Evolutionary conservation across 2,329 filamentous ascomycete species (phyloP).

Genomic region (Chlorencoelia australis): DNA sequence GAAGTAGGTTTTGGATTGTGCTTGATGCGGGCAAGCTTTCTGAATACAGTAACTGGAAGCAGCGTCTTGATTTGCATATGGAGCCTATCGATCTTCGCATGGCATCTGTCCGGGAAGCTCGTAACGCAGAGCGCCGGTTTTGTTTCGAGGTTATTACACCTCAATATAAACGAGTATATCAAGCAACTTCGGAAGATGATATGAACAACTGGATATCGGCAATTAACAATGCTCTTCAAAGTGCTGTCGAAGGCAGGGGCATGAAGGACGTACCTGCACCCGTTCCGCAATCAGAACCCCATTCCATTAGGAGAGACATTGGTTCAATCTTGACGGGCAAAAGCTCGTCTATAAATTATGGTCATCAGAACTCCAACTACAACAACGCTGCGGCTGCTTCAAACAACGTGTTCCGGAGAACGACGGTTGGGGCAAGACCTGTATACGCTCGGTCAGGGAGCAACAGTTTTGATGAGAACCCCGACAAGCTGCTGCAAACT

Average conservation of each 20-base stretch:
- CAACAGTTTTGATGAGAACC: conserved; percentile 68
- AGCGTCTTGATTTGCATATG: conserved; percentile 92
- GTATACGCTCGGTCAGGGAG: conserved; percentile 58
- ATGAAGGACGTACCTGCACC: conserved; percentile 42
- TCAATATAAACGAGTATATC: conserved; percentile 90
- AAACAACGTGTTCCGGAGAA: conserved; percentile 66
- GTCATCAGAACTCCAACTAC: conserved; percentile 36
- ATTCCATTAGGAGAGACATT: conserved; percentile 68
- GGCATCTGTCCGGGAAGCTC: conserved; percentile 91
- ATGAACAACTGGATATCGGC: conserved; percentile 95
- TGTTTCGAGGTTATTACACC: conserved; percentile 98
- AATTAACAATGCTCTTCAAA: conserved; percentile 95
- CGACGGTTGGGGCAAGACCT: conserved; percentile 83
- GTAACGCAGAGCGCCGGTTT: conserved; percentile 88
- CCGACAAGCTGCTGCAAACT: conserved; percentile 75
- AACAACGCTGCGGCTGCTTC: conserved; percentile 19
- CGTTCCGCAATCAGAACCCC: conserved; percentile 30
- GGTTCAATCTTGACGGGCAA: conserved; percentile 90
- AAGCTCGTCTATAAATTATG: conserved; percentile 56
- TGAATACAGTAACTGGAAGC: conserved; percentile 99
- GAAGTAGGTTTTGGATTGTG: conserved; percentile 86
- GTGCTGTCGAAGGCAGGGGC: conserved; percentile 77
- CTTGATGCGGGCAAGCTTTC: conserved; percentile 93
- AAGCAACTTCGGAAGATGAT: conserved; percentile 94
- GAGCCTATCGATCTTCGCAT: conserved; percentile 95